Conservation (phyloP, 108 stramenopile species). For the Chaetoceros muelleri region DNA sequence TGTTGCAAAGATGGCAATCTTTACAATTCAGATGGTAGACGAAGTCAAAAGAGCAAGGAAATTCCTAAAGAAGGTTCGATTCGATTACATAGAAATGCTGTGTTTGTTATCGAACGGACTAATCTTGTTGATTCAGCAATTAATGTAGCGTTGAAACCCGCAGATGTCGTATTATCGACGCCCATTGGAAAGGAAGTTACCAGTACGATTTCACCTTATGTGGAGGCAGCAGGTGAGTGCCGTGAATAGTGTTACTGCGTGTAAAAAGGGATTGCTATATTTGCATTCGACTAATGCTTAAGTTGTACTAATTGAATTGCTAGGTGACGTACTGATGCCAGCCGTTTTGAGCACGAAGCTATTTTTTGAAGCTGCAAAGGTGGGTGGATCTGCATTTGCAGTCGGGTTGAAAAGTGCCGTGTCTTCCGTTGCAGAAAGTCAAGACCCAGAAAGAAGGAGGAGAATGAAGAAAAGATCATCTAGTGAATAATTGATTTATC, state of each 20-base stretch:
- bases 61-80: slow-evolving; percentile 13
- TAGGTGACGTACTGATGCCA: slow-evolving; percentile 59
- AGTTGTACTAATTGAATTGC: no score
- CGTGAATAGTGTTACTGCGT: not conserved
- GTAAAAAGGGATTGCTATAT: no score
- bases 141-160: slow-evolving; percentile 53
- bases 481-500: no score
- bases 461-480: no score
- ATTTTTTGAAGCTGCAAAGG: no score
- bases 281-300: no score
- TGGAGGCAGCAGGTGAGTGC: slow-evolving; percentile 43
- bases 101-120: slow-evolving; percentile 79
- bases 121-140: slow-evolving; percentile 56
- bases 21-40: not conserved
- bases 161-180: slow-evolving; percentile 55
- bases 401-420: no score
- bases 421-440: no score
- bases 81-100: slow-evolving; percentile 67
- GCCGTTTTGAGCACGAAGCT: slow-evolving; percentile 51
- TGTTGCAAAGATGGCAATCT: no score
- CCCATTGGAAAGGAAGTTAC: slow-evolving; percentile 42
- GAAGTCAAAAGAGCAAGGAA: slow-evolving; percentile 6
- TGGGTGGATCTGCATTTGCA: no score
- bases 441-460: no score
- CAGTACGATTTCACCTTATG: slow-evolving; percentile 40